Evolutionary conservation across 129 eudicot genomes (phyloP), one percentile per base, ranked within the genome.

Genomic region (Chrysanthemum seticuspe): DNA sequence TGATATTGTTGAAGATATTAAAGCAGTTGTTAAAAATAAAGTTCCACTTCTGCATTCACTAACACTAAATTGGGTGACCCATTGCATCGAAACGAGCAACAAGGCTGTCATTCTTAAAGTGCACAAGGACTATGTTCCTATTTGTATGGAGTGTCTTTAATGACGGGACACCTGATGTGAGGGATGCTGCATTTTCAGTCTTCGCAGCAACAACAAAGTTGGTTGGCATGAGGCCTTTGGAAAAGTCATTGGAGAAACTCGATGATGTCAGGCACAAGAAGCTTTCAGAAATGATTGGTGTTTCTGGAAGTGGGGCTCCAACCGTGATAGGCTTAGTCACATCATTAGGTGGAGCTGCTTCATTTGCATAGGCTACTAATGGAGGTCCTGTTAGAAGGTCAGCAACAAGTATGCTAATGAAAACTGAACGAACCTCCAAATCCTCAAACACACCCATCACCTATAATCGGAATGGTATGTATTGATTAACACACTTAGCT

Each of bases 131-230:
- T 56, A 56, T 7, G 62, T 56, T 56, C 19, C 16, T 21, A 56
- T 56, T 55, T 56, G 96, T 82, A 95, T 95, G 97, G 99, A 95
- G 99, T 84, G 93, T 81, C 89, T n/a, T 95, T 8, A 90, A 95
- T 76, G 99, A 95, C 68, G 99, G 99, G 73, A 95, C 99, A 44
- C 99, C 97, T 81, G 99, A 95, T 6, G 99, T 95, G 16, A 90
- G 70, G n/a, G 99, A 95, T 85, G 96, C 97, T 62, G 99, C 99
- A 62, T 19, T 95, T 83, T 84, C 99, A 36, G 96, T 82, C 58
- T 83, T 95, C 85, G 96, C 99, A 48, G 97, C 97, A 73, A 72
- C 90, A 55, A 97, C 99, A 1, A 95, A 90, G 94, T 19, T 19
- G 21, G 21, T 19, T 19, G 21, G 21, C 21, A 19, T 19, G 21